Evolutionary conservation across 306 rosid species (phyloP), one percentile per base, ranked within the genome.

Genomic region (Trifolium subterraneum): DNA sequence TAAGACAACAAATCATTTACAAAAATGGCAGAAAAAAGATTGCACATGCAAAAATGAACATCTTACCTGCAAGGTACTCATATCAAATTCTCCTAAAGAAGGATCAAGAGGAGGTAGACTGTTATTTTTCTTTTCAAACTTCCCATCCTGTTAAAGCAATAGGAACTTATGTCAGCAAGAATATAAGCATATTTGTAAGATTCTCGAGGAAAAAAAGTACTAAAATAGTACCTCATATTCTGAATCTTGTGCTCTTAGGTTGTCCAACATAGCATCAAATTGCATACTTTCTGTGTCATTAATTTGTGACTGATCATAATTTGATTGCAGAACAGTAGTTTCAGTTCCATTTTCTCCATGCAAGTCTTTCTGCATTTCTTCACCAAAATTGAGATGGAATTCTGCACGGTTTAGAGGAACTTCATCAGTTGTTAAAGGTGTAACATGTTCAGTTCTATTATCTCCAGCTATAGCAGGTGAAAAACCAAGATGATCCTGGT

Each of bases 401-500:
- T 89, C 88, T 39, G 79, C 82, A 58, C 71, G 85, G 71, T 74
- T 72, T 23, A 73, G 65, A 72, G 73, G 77, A 84, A 72, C 87
- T 70, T 75, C 88, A 47, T 82, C 89, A 75, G 92, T 62, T 70
- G 85, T 70, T 72, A 80, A 79, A 77, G 89, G 89, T 14, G 86
- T 74, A 73, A 75, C 84, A 67, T 86, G 87, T 68, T 92, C 83
- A 75, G 81, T 82, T 77, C 81, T 63, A 59, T 70, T 31, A 73
- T 58, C 84, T 75, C 76, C 88, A 71, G 75, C 88, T 62, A 79
- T 68, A 3, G 54, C 78, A 51, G 92, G 76, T 62, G 87, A 75
- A 80, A 82, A 92, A 67, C 81, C 91, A 69, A 74, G 72, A 78
- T 88, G 96, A 84, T 92, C 93, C 81, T 86, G 93, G 62, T 92